A percentile compares a stretch with the other conserved stretches of the same genome.
phyloP scores from a whole-genome alignment of 805 yeast genomes.

The Wickerhamomyces xylosicus region DNA sequence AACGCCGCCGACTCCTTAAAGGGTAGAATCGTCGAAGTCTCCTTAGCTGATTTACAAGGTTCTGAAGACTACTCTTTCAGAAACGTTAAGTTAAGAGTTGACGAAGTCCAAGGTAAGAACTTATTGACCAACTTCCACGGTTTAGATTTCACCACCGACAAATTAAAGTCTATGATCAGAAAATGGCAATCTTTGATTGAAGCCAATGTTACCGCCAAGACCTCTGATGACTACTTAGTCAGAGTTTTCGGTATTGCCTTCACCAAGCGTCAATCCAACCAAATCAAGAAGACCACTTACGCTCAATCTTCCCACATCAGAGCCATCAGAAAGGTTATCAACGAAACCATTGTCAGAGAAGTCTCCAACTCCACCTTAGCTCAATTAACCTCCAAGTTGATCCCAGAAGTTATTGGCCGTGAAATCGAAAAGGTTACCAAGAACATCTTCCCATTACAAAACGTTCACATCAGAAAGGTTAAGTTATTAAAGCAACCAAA shows the following conservation, averaged over 20 bases:
- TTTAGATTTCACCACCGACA: slow-evolving; percentile 95
- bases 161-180: slow-evolving; percentile 95
- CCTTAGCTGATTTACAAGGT: slow-evolving; percentile 95
- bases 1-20: slow-evolving; percentile 96
- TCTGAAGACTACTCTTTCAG: slow-evolving; percentile 98
- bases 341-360: slow-evolving; percentile 93
- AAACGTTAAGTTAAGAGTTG: slow-evolving; percentile 95
- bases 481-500: slow-evolving; percentile 98
- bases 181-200: slow-evolving; percentile 98
- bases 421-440: slow-evolving; percentile 96
- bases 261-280: slow-evolving; percentile 97
- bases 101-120: slow-evolving; percentile 98
- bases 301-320: slow-evolving; percentile 97
- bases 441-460: slow-evolving; percentile 94
- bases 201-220: slow-evolving; percentile 96
- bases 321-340: slow-evolving; percentile 62
- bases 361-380: slow-evolving; percentile 90
- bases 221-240: slow-evolving; percentile 93
- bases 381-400: slow-evolving; percentile 93
- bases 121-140: slow-evolving; percentile 99
- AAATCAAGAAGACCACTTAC: slow-evolving; percentile 94
- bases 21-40: slow-evolving; percentile 95
- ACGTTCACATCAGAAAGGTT: slow-evolving; percentile 98
- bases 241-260: slow-evolving; percentile 96
- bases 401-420: slow-evolving; percentile 98